Conservation (phyloP, 225 moss, liverwort and hornwort genomes). For the Polytrichum commune region DNA sequence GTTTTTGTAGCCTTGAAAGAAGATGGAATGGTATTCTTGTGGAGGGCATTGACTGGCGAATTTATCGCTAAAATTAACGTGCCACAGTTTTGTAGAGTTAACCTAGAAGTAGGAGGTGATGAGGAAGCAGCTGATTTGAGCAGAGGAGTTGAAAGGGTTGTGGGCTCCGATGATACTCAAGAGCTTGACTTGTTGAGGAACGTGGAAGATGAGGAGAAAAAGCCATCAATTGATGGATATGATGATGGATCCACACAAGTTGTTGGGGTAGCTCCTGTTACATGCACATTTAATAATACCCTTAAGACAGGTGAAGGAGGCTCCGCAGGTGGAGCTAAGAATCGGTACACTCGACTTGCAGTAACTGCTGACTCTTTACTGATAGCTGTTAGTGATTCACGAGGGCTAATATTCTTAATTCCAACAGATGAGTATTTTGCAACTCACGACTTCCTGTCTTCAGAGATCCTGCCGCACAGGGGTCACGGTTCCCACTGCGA, state of each 20-base stretch:
- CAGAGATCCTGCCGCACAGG: constrained; percentile 3
- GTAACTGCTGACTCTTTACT: constrained; percentile 77
- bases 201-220: constrained; percentile 1
- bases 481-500: neutral
- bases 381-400: constrained; percentile 64
- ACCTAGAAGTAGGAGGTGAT: neutral
- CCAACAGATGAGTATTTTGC: constrained; percentile 77
- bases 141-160: constrained; percentile 17
- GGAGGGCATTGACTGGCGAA: constrained; percentile 48
- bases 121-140: neutral
- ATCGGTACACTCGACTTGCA: constrained; percentile 21
- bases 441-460: constrained; percentile 18
- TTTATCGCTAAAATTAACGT: constrained; percentile 57
- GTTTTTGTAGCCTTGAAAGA: constrained; percentile 59
- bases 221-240: constrained; percentile 18
- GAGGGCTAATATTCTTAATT: constrained; percentile 66
- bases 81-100: constrained; percentile 40
- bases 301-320: constrained; percentile 12
- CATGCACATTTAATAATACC: constrained; percentile 14
- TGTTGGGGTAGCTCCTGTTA: constrained; percentile 9
- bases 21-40: constrained; percentile 51
- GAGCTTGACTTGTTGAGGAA: constrained; percentile 10
- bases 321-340: constrained; percentile 8
- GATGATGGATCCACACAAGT: constrained; percentile 10
- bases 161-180: constrained; percentile 5